phyloP scores from a whole-genome alignment of 2,329 filamentous ascomycete genomes.

The Pseudovirgaria hyperparasitica region DNA sequence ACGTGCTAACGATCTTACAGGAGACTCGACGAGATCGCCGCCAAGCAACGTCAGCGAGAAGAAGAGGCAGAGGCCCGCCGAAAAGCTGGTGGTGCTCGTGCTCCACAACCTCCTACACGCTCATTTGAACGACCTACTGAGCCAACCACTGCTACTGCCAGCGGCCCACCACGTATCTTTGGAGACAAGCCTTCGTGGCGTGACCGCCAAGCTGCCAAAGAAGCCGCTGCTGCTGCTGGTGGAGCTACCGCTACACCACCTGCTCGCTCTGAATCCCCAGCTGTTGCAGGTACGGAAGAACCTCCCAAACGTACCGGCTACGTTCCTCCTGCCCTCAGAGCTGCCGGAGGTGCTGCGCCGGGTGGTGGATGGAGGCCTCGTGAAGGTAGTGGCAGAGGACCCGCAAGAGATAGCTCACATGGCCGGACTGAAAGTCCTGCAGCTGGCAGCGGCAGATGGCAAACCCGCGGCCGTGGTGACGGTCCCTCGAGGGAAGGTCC shows the following conservation, averaged over 20 bases:
- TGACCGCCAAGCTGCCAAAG: slow-evolving; percentile 50
- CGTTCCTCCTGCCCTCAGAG: slow-evolving; percentile 33
- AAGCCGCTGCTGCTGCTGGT: slow-evolving; percentile 18
- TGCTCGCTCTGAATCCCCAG: slow-evolving; percentile 19
- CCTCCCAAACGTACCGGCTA: slow-evolving; percentile 29
- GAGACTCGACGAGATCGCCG: slow-evolving; percentile 49
- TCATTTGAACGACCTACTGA: slow-evolving; percentile 27
- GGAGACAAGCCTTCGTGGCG: slow-evolving; percentile 58
- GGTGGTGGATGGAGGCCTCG: slow-evolving; percentile 22
- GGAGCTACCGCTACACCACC: slow-evolving; percentile 22
- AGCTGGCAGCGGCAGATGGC: slow-evolving; percentile 10
- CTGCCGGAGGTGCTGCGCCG: slow-evolving; percentile 16
- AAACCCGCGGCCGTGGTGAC: too few species aligned
- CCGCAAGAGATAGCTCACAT: too few species aligned
- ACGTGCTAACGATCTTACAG: slow-evolving; percentile 29
- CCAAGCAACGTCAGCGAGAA: slow-evolving; percentile 65
- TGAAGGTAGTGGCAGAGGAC: slow-evolving; percentile 20
- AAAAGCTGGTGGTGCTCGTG: slow-evolving; percentile 30
- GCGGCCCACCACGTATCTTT: slow-evolving; percentile 48
- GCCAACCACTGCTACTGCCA: slow-evolving; percentile 28
- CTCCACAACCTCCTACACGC: slow-evolving; percentile 12
- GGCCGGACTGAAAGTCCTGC: slow-evolving; percentile 21
- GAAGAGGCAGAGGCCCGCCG: slow-evolving; percentile 76
- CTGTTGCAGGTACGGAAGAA: slow-evolving; percentile 25
- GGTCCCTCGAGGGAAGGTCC: too few species aligned